Conservation (phyloP, 495 filamentous ascomycete species). For the Annulohypoxylon moriforme region DNA sequence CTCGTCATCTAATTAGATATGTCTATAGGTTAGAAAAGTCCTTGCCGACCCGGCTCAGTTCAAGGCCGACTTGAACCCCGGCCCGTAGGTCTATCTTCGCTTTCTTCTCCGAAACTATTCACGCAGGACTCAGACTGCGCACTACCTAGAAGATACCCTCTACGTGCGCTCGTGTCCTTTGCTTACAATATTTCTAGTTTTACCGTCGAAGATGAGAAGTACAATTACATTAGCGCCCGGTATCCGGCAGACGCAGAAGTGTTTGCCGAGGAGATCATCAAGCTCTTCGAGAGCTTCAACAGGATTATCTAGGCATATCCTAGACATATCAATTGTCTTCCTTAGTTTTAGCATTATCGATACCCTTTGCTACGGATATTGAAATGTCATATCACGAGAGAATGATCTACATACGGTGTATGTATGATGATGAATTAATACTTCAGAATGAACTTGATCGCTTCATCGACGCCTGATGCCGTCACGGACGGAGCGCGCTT, state of each 20-base stretch:
- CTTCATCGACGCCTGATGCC: conserved; percentile 62
- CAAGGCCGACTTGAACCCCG: conserved; percentile 58
- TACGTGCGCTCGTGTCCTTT: not conserved
- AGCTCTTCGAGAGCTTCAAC: conserved; percentile 54
- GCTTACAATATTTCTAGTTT: conserved; percentile 52
- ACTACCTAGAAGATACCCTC: not conserved
- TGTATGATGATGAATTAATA: conserved; percentile 25
- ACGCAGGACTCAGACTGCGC: too few relatives aligned
- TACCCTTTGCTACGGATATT: conserved; percentile 21
- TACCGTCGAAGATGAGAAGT: conserved; percentile 61
- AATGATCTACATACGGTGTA: conserved; percentile 24
- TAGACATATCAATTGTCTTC: not conserved
- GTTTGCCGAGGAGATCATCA: conserved; percentile 59
- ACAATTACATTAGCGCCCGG: conserved; percentile 65
- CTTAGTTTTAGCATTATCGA: conserved; percentile 11
- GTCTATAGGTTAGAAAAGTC: conserved; percentile 59
- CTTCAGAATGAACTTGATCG: conserved; percentile 54
- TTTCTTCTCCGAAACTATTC: too few relatives aligned
- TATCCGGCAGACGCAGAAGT: conserved; percentile 62
- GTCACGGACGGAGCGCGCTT: conserved; percentile 55
- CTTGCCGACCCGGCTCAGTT: conserved; percentile 60
- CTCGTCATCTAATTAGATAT: conserved; percentile 13
- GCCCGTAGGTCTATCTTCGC: conserved; percentile 56
- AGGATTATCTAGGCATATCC: conserved; percentile 32
- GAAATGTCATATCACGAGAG: conserved; percentile 14